Conservation (phyloP, 352 stramenopile genomes). For the Globisporangium cylindrosporum region DNA sequence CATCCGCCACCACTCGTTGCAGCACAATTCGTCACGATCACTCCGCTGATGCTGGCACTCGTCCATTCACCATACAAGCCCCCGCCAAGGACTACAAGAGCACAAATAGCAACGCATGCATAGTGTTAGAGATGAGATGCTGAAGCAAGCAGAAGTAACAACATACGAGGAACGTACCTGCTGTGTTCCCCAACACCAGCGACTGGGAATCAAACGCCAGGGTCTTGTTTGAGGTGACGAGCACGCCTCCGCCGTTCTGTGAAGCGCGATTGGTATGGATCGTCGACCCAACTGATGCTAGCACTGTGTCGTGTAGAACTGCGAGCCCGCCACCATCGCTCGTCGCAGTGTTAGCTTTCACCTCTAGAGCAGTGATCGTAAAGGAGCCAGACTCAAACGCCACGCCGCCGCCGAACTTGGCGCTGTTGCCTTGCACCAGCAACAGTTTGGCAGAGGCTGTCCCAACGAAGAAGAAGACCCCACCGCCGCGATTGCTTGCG, state of each 20-base stretch:
- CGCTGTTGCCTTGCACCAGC: slow-evolving; percentile 27
- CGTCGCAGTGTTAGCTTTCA: slow-evolving; percentile 33
- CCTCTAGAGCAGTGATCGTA: slow-evolving; percentile 8
- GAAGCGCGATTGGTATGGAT: slow-evolving; percentile 29
- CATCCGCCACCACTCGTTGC: slow-evolving; percentile 28
- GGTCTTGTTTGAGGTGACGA: slow-evolving; percentile 35
- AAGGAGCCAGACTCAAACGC: slow-evolving; percentile 22
- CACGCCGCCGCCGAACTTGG: slow-evolving; percentile 31
- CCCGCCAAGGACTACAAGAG: slow-evolving; percentile 25
- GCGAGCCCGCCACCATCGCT: slow-evolving; percentile 47
- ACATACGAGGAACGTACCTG: slow-evolving; percentile 23
- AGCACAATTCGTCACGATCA: slow-evolving; percentile 16
- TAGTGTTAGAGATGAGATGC: not conserved
- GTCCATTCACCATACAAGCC: slow-evolving; percentile 31
- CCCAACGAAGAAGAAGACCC: slow-evolving; percentile 23
- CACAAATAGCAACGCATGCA: not conserved
- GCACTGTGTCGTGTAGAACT: slow-evolving; percentile 22
- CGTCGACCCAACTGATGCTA: slow-evolving; percentile 17
- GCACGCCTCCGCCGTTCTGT: slow-evolving; percentile 42
- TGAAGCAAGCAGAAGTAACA: not conserved
- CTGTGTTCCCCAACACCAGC: slow-evolving; percentile 25
- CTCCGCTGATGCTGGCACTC: slow-evolving; percentile 15
- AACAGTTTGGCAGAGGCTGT: slow-evolving; percentile 8
- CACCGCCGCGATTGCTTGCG: slow-evolving; percentile 26
- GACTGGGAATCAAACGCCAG: slow-evolving; percentile 29